Evolutionary conservation across 1,284 basidiomycete species (phyloP).

Genomic region (Pholiota adiposa): DNA sequence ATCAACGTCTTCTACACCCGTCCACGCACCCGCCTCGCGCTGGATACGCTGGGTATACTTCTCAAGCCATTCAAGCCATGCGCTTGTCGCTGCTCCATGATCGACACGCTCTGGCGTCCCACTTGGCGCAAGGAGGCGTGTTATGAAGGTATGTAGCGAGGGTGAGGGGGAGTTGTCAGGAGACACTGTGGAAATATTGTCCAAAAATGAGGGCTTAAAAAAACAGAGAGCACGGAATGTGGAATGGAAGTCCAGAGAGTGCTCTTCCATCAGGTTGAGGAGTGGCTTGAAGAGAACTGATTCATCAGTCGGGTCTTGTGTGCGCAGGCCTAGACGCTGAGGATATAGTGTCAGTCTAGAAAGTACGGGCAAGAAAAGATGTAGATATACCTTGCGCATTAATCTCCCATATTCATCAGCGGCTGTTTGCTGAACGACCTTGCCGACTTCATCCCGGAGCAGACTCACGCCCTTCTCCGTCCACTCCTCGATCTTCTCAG

Average conservation of each 20-base stretch:
- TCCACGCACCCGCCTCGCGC: constrained; percentile 52
- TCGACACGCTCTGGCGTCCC: constrained; percentile 50
- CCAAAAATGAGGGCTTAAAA: constrained; percentile 60
- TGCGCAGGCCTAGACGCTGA: constrained; percentile 77
- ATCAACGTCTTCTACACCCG: constrained; percentile 42
- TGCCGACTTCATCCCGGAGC: constrained; percentile 62
- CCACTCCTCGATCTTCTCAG: constrained; percentile 68
- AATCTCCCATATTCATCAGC: constrained; percentile 63
- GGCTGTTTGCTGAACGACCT: constrained; percentile 56
- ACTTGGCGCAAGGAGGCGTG: constrained; percentile 50
- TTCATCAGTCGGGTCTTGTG: constrained; percentile 61
- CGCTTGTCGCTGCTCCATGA: constrained; percentile 45
- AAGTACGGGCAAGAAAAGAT: neutral
- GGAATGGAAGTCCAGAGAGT: constrained; percentile 82
- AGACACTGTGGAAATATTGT: neutral
- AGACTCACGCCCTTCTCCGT: constrained; percentile 54
- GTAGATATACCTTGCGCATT: constrained; percentile 64
- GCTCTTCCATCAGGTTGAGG: constrained; percentile 68
- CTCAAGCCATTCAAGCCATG: constrained; percentile 72
- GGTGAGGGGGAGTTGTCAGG: constrained; percentile 23
- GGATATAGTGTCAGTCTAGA: neutral
- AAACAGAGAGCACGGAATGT: constrained; percentile 74
- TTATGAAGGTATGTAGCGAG: constrained; percentile 50
- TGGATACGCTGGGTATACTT: constrained; percentile 66
- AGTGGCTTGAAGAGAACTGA: constrained; percentile 62